Evolutionary conservation across 441 rosid genomes (phyloP).

Genomic region (Raphanus hybrid): DNA sequence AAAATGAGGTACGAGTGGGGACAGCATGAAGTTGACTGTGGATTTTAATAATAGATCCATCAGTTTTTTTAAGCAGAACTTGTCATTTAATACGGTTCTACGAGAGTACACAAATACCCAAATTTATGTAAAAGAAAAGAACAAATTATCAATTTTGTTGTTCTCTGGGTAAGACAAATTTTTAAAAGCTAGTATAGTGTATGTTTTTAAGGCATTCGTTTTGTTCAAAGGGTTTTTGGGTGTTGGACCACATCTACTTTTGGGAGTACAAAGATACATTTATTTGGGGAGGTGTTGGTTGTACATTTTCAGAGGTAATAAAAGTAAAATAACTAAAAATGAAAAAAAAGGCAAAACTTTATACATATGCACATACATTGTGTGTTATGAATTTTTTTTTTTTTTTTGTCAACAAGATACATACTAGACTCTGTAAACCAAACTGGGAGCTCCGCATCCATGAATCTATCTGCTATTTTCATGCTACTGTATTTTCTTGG

Average conservation of each 20-base stretch:
- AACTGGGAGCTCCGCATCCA: too few relatives aligned
- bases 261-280: constrained; percentile 36
- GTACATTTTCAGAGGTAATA: constrained; percentile 20
- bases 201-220: constrained; percentile 34
- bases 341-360: constrained; percentile 3
- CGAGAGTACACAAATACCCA: constrained; percentile 40
- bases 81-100: constrained; percentile 15
- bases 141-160: constrained; percentile 32
- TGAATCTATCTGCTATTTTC: not conserved
- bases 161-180: constrained; percentile 37
- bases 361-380: not conserved
- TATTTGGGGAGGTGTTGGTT: constrained; percentile 28
- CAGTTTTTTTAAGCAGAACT: not conserved
- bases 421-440: too few relatives aligned
- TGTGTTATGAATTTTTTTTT: too few relatives aligned
- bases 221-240: constrained; percentile 42
- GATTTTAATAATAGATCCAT: constrained; percentile 23
- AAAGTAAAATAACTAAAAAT: constrained; percentile 9
- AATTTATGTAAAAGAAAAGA: constrained; percentile 42
- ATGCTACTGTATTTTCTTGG: not conserved
- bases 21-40: constrained; percentile 44
- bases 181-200: constrained; percentile 30
- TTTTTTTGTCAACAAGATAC: too few relatives aligned
- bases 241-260: constrained; percentile 44
- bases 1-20: constrained; percentile 27